Evolutionary conservation across 2,329 filamentous ascomycete genomes (phyloP).

Genomic region (Diaporthe helianthi): DNA sequence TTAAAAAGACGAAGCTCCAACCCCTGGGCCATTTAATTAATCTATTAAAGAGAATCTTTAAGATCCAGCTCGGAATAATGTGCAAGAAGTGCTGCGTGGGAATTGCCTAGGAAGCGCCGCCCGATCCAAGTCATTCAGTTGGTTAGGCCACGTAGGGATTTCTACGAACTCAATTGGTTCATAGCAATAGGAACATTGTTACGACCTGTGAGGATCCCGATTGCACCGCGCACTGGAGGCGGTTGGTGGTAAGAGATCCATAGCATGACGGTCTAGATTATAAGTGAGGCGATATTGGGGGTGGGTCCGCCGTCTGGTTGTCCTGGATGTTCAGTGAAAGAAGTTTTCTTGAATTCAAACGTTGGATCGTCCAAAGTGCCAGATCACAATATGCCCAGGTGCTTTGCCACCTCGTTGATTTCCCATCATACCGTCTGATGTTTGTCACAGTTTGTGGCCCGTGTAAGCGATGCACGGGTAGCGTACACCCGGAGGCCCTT

Average conservation of each 20-base stretch:
- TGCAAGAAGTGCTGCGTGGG: background rate
- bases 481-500: constrained; percentile 1
- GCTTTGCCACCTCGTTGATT: constrained; percentile 7
- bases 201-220: background rate
- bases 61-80: constrained; percentile 4
- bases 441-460: background rate
- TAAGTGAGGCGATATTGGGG: background rate
- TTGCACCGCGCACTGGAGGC: background rate
- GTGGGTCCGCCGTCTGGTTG: constrained; percentile 1
- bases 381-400: no score
- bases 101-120: background rate
- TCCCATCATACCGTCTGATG: background rate
- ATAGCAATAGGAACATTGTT: background rate
- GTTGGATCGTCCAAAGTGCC: background rate
- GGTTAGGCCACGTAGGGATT: background rate
- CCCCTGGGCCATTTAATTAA: background rate
- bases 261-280: background rate
- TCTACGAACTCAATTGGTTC: background rate
- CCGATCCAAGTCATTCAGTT: background rate
- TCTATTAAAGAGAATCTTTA: background rate
- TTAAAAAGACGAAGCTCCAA: background rate
- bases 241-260: background rate
- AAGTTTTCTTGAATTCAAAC: background rate
- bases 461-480: background rate
- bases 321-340: background rate